Evolutionary conservation across 2,329 filamentous ascomycete species (phyloP), one percentile per base, ranked within the genome.

Genomic region (Ceratocystis huliohia): DNA sequence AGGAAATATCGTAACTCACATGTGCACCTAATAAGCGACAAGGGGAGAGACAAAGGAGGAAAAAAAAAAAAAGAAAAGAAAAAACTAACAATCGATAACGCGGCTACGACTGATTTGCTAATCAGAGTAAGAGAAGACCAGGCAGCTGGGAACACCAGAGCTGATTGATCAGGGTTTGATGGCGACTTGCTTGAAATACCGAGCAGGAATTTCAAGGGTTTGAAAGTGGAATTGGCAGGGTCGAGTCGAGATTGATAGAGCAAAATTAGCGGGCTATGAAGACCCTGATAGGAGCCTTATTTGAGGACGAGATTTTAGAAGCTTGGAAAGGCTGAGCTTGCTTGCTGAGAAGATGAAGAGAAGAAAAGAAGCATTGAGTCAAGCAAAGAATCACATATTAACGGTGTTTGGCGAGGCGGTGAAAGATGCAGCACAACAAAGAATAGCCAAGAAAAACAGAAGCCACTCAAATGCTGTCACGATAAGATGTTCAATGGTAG

Each of bases 331-430:
- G 17, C 20, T 44, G 20, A 28, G 59, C 59, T 61, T 30, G 28
- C 13, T 73, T 56, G 65, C 63, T 61, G 63, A 64, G 62, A 59
- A 48, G 37, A 33, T 53, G 50, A 64, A 50, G 37, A 63, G 61
- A 66, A 65, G 30, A 61, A 64, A 66, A 64, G 57, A 63, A 37
- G 45, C 64, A 33, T 41, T 17, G 37, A 37, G 64, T 67, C 53
- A 66, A 63, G 46, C 64, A 57, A 63, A 66, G 65, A 63, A 61
- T 68, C 64, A 68, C 66, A 68, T 68, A 61, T 64, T 68, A 68
- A 64, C 66, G 66, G 48, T 66, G 30, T 45, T 67, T 41, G 50
- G 15, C n/a, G 59, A 10, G 20, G 37, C 37, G 33, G 22, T 62
- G 46, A 22, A 8, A 22, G 46, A 15, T 41, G 10, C 37, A 41